These are phyloP conservation scores for Entomortierella lignicola DNA, from an alignment of 192 early-diverging fungal species.

Conservation along the genomic window DNA sequence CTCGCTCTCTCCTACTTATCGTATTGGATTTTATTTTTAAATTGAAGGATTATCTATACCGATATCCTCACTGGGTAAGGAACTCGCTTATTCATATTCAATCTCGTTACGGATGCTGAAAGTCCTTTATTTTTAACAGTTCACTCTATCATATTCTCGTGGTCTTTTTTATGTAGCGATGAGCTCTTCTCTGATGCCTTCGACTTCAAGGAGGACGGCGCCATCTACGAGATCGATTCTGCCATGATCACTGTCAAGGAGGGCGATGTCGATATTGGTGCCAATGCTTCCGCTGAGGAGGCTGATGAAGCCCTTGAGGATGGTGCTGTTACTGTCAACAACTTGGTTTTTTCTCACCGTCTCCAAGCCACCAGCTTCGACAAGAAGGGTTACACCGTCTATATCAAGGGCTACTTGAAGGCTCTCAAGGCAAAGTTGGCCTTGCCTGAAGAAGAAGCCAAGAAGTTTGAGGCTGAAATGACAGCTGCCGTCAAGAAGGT, in stretches of 20 bases:
- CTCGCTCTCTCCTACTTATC: no score
- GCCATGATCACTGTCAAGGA: slow-evolving; percentile 65
- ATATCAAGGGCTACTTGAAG: slow-evolving; percentile 97
- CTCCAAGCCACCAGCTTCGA: slow-evolving; percentile 81
- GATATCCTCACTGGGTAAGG: slow-evolving; percentile 75
- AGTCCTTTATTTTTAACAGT: not conserved
- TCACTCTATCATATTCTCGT: not conserved
- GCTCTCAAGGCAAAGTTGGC: slow-evolving; percentile 71
- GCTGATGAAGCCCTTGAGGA: slow-evolving; percentile 76
- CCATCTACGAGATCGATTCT: slow-evolving; percentile 84
- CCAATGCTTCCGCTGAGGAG: slow-evolving; percentile 92
- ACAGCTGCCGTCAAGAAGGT: slow-evolving; percentile 80
- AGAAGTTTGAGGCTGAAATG: slow-evolving; percentile 63
- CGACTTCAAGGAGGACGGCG: slow-evolving; percentile 71
- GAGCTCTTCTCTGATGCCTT: slow-evolving; percentile 94
- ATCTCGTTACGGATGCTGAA: not conserved
- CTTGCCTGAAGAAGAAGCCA: slow-evolving; percentile 26
- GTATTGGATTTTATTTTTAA: not conserved
- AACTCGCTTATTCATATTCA: not conserved
- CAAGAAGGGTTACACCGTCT: slow-evolving; percentile 91
- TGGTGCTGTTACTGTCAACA: slow-evolving; percentile 75
- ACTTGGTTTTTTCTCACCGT: slow-evolving; percentile 86
- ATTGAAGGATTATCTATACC: slow-evolving; percentile 62
- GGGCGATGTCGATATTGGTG: slow-evolving; percentile 89
- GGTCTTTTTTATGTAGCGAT: slow-evolving; percentile 64